Base-by-base conservation (phyloP, 805 yeast genomes). In the Candida wancherniae region DNA sequence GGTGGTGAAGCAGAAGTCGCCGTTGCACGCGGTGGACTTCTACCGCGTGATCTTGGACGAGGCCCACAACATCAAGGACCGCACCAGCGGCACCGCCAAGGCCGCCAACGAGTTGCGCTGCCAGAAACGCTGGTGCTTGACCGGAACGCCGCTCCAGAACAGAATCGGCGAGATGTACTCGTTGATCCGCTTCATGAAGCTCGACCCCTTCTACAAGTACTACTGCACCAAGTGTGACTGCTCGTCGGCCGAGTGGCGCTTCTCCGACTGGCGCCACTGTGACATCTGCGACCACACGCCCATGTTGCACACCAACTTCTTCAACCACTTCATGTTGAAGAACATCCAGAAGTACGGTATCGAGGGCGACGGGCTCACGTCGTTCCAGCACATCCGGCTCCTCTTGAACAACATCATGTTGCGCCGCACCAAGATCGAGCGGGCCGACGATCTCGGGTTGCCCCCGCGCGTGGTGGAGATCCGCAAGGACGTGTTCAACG, bases 91-190 rank as follows among this genome's bases (percentile, higher is more conserved):
- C 15, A 92, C 98, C 0, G 88, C 97, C 0, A 79, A 83, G 45
- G 95, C 97, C 2, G 96, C 94, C 1, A 85, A 84, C 51, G 65
- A 67, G 37, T 58, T 92, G 34, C 61, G 69, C 19, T 76, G 94
- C 7, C 64, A 76, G 31, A 84, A 86, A 47, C 62, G 94, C 42
- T 84, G 95, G 83, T 92, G 99, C 58, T 57, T 92, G 18, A 76
- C 95, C 4, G 99, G 99, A 45, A 92, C 99, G 0, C 98, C 99
- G 1, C 64, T 92, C 41, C 99, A 92, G 50, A 92, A 92, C 55
- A 69, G 97, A 40, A 88, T 92, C 50, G 98, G 98, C 25, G 99
- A 92, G 61, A 73, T 92, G 68, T 92, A 92, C 57, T 88, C 97
- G 1, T 62, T 92, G 51, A 81, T 92, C 36, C 67, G 97, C 48